phyloP scores from a whole-genome alignment of 2,329 filamentous ascomycete species.

The Lachnellula hyalina region DNA sequence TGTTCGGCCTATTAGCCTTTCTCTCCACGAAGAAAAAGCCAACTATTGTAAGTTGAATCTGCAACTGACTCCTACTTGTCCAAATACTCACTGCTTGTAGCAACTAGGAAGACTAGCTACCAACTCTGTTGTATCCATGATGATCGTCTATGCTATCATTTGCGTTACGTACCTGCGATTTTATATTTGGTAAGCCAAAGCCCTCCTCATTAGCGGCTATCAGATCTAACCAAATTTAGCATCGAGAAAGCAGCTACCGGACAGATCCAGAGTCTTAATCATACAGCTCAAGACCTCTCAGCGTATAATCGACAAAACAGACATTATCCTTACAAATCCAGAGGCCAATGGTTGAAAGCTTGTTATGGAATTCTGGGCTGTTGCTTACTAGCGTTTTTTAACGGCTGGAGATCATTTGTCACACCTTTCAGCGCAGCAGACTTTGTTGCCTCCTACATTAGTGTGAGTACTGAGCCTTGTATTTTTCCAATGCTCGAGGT shows the following conservation, averaged over 20 bases:
- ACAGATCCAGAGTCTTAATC: neutral
- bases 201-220: neutral
- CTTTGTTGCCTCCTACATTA: conserved; percentile 14
- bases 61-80: conserved; percentile 11
- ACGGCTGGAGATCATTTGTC: conserved; percentile 14
- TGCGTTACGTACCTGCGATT: conserved; percentile 33
- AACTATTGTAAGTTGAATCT: conserved; percentile 4
- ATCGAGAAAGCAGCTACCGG: conserved; percentile 4
- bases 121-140: conserved; percentile 33
- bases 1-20: conserved; percentile 35
- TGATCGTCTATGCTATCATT: conserved; percentile 34
- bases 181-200: conserved; percentile 16
- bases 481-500: neutral
- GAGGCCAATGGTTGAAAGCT: conserved; percentile 12
- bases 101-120: conserved; percentile 33
- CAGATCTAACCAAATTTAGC: neutral
- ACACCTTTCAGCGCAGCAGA: conserved; percentile 11
- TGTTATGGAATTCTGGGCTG: conserved; percentile 10
- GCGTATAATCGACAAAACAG: conserved; percentile 2
- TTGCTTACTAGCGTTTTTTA: conserved; percentile 10
- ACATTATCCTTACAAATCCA: conserved; percentile 15
- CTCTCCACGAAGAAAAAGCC: conserved; percentile 29
- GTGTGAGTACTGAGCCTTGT: neutral
- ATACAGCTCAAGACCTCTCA: neutral
- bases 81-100: conserved; percentile 9